Evolutionary conservation across 805 yeast species (phyloP).

Genomic region (Ogataea minuta): DNA sequence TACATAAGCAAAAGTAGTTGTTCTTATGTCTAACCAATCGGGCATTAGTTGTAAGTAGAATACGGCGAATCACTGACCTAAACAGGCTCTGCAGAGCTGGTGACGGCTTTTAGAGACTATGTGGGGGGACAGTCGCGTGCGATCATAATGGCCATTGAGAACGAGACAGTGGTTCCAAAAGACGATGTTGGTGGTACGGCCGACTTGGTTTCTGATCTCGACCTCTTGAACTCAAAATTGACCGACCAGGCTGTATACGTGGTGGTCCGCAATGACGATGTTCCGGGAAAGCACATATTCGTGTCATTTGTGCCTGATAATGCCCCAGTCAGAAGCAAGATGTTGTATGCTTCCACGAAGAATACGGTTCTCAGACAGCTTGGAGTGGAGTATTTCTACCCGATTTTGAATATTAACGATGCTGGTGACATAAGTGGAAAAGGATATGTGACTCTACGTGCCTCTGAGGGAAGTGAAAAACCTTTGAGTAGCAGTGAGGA

Average conservation of each 20-base stretch:
- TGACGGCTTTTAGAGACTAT: constrained; percentile 43
- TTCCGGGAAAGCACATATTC: constrained; percentile 45
- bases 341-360: constrained; percentile 92
- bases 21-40: constrained; percentile 60
- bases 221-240: constrained; percentile 31
- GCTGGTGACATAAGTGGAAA: constrained; percentile 50
- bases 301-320: constrained; percentile 84
- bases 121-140: constrained; percentile 33
- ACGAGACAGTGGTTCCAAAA: constrained; percentile 35
- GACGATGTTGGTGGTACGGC: constrained; percentile 31
- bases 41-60: constrained; percentile 47
- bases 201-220: constrained; percentile 37
- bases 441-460: constrained; percentile 44
- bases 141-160: constrained; percentile 28
- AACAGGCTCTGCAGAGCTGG: constrained; percentile 42
- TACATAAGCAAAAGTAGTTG: not conserved
- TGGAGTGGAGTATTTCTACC: constrained; percentile 55
- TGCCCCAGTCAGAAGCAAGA: constrained; percentile 78
- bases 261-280: constrained; percentile 39
- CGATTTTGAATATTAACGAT: constrained; percentile 54
- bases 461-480: constrained; percentile 37
- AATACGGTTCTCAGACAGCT: constrained; percentile 71
- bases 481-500: constrained; percentile 62
- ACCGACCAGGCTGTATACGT: constrained; percentile 50
- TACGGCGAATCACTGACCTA: not conserved